These are phyloP conservation scores for Penstemon eatonii DNA, from an alignment of 257 asterid genomes.

Conservation along the genomic window DNA sequence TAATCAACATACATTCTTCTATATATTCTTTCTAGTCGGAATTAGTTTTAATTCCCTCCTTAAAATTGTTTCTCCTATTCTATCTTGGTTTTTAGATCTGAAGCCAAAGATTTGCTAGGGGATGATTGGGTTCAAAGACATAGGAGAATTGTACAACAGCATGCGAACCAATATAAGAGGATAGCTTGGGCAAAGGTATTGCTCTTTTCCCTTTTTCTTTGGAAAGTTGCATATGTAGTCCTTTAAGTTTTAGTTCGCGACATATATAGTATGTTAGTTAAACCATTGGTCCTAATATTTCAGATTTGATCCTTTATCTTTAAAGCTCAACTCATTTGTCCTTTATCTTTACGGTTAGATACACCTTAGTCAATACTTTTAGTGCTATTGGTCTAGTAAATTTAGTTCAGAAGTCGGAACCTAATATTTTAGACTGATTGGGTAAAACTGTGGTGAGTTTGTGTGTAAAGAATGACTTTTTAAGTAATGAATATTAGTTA, in stretches of 20 bases:
- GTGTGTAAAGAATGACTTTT: too few relatives aligned
- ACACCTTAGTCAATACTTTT: too few relatives aligned
- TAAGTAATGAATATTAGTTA: too few relatives aligned
- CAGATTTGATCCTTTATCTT: too few relatives aligned
- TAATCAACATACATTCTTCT: slow-evolving; percentile 13
- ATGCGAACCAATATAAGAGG: slow-evolving; percentile 96
- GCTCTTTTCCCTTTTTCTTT: not conserved
- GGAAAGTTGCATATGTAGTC: not conserved
- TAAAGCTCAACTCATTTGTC: too few relatives aligned
- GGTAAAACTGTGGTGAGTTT: too few relatives aligned
- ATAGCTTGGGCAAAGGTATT: slow-evolving; percentile 93
- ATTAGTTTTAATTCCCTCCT: not conserved
- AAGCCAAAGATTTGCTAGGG: slow-evolving; percentile 95
- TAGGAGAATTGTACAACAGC: slow-evolving; percentile 92
- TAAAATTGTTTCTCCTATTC: slow-evolving; percentile 19
- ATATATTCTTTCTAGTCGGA: slow-evolving; percentile 9
- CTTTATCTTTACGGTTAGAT: too few relatives aligned
- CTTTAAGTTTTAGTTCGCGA: not conserved
- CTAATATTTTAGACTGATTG: too few relatives aligned
- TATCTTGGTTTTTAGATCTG: slow-evolving; percentile 64
- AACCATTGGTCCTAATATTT: too few relatives aligned
- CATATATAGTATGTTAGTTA: too few relatives aligned
- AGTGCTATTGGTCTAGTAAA: too few relatives aligned
- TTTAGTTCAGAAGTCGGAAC: too few relatives aligned
- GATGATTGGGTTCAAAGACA: slow-evolving; percentile 99